Percentiles rank a stretch among this genome's conserved stretches.
Conservation (phyloP, 768 basidiomycete genomes). For the Boletus vinaceobasis region DNA sequence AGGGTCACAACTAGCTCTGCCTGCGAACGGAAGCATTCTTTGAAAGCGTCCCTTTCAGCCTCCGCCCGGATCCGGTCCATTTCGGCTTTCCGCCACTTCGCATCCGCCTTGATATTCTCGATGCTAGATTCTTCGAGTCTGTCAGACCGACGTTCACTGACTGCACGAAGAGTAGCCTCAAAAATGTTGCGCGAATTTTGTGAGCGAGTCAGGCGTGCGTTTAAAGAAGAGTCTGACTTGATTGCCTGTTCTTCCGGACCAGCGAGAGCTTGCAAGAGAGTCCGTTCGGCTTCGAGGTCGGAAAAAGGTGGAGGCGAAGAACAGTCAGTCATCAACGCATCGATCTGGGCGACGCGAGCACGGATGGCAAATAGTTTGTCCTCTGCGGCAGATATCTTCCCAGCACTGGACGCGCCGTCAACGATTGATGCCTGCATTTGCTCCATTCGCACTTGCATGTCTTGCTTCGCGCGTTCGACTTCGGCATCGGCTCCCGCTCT, state of each 20-base stretch:
- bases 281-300: conserved; percentile 71
- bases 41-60: conserved; percentile 61
- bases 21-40: conserved; percentile 60
- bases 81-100: conserved; percentile 59
- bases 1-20: conserved; percentile 64
- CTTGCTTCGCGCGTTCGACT: conserved; percentile 68
- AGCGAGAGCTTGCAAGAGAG: conserved; percentile 63
- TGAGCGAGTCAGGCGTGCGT: conserved; percentile 59
- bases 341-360: conserved; percentile 57
- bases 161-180: conserved; percentile 81
- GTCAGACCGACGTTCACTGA: conserved; percentile 74
- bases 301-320: conserved; percentile 40
- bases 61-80: conserved; percentile 69
- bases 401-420: conserved; percentile 73
- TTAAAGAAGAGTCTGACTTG: conserved; percentile 56
- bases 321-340: conserved; percentile 35
- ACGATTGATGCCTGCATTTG: conserved; percentile 68
- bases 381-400: conserved; percentile 68
- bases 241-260: conserved; percentile 67
- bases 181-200: conserved; percentile 78
- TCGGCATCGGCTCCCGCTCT: conserved; percentile 68
- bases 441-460: conserved; percentile 68
- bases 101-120: conserved; percentile 71
- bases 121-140: conserved; percentile 68
- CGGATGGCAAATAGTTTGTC: conserved; percentile 63